phyloP scores from a whole-genome alignment of 139 green algal genomes.

The Chlorella sp. region DNA sequence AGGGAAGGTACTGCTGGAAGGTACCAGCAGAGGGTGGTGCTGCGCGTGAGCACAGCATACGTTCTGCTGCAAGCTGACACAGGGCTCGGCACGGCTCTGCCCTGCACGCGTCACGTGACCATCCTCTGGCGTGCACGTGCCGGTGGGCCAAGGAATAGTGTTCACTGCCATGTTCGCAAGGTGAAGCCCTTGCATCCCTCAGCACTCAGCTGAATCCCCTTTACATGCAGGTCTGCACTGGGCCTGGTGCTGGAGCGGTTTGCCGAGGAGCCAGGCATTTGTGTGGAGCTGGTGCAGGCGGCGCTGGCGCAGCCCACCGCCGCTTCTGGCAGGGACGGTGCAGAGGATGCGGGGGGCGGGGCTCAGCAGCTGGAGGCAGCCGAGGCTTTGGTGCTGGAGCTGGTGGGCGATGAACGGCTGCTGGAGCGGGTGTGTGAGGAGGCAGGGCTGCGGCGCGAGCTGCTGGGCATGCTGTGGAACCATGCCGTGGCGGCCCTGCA shows the following conservation, averaged over 20 bases:
- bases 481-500: conserved; percentile 11
- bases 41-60: too few species aligned
- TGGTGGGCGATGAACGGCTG: conserved; percentile 22
- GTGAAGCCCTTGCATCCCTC: not conserved
- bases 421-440: conserved; percentile 16
- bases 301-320: not conserved
- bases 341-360: not conserved
- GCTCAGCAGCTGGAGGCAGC: not conserved
- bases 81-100: not conserved
- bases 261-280: conserved; percentile 11
- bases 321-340: not conserved
- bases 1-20: too few species aligned
- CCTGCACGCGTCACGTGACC: not conserved
- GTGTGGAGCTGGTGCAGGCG: conserved; percentile 5
- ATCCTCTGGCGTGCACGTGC: not conserved
- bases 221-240: conserved; percentile 10
- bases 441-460: not conserved
- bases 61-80: too few species aligned
- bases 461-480: conserved; percentile 33
- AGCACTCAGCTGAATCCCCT: not conserved
- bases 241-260: conserved; percentile 34
- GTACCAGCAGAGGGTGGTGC: too few species aligned
- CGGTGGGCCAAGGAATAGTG: too few species aligned
- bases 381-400: conserved; percentile 25
- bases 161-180: too few species aligned